Base-by-base conservation (phyloP, 495 filamentous ascomycete genomes). In the Pyronema omphalodes region DNA sequence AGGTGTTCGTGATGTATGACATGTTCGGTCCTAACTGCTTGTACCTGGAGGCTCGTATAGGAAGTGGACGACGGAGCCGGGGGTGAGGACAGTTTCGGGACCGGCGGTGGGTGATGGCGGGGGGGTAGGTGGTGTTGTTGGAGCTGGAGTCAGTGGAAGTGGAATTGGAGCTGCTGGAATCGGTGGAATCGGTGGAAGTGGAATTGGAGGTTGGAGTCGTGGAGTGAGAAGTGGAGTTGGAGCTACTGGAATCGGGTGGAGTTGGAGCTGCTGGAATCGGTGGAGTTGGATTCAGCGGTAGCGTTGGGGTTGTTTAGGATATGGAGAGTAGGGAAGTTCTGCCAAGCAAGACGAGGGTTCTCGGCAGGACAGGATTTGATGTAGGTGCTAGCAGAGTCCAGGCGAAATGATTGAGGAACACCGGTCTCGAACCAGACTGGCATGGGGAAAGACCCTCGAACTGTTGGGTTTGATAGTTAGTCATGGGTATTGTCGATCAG, bases 351-450 rank as follows among this genome's bases (percentile, higher is more conserved):
- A 4, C 83, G 76, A 3, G 85, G 93, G 58, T 81, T 77, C 59
- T 82, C 79, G 49, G 66, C 66, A 0, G 86, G 86, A 65, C 88
- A 94, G 9, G 73, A 78, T 46, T 76, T 81, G 67, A 94, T 88
- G 66, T 85, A 88, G 84, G 88, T 0, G 88, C 85, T 36, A 94
- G 73, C 7, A 86, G 73, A 0, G 86, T 81, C 88, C 88, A 93
- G 1, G 81, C 77, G 84, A 88, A 93, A 0, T n/a, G 81, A 84
- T 64, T 93, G 87, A 0, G 86, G 85, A 15, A 88, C 76, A 19
- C 84, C 84, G 8, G 77, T 73, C 66, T 87, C 77, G 65, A 89
- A 88, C 83, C 82, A 93, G 3, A 82, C 83, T 0, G 84, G 80
- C 82, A 85, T 87, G 2, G 86, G 84, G 68, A 83, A 84, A 93